Conservation (phyloP, 805 yeast species). For the Hanseniaspora lindneri region DNA sequence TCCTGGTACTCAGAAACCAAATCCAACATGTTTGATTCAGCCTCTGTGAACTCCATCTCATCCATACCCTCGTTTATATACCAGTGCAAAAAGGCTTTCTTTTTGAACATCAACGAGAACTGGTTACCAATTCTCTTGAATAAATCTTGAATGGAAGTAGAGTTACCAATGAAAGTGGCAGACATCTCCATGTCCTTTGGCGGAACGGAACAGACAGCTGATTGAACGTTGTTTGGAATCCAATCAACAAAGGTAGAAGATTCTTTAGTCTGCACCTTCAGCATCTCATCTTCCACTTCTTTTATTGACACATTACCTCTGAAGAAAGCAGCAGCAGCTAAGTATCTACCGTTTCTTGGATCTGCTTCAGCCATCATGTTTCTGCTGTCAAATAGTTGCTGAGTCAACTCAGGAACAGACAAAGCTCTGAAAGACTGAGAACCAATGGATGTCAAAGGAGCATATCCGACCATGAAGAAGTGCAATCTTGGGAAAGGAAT, state of each 20-base stretch:
- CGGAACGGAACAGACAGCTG: slow-evolving; percentile 84
- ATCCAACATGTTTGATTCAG: slow-evolving; percentile 83
- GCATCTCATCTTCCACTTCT: slow-evolving; percentile 92
- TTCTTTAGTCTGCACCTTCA: slow-evolving; percentile 68
- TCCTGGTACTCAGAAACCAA: slow-evolving; percentile 83
- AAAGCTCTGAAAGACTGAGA: slow-evolving; percentile 73
- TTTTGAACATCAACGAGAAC: slow-evolving; percentile 82
- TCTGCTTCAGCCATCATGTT: slow-evolving; percentile 95
- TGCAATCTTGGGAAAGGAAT: slow-evolving; percentile 93
- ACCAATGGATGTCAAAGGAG: slow-evolving; percentile 74
- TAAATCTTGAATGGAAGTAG: slow-evolving; percentile 83
- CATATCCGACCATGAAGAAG: slow-evolving; percentile 91
- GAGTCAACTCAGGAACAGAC: slow-evolving; percentile 83
- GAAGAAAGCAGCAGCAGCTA: slow-evolving; percentile 88
- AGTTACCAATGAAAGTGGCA: slow-evolving; percentile 87
- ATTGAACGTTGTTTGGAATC: slow-evolving; percentile 92
- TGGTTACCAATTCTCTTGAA: slow-evolving; percentile 83
- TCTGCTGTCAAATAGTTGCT: slow-evolving; percentile 82
- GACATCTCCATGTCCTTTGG: slow-evolving; percentile 78
- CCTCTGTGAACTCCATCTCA: slow-evolving; percentile 85
- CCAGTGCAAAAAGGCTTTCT: slow-evolving; percentile 95
- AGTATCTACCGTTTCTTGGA: slow-evolving; percentile 80
- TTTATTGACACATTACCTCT: slow-evolving; percentile 86
- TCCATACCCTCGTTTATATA: slow-evolving; percentile 95
- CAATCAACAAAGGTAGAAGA: slow-evolving; percentile 81